Base-by-base conservation (phyloP, 1,284 basidiomycete genomes). In the Cutaneotrichosporon mucoides region DNA sequence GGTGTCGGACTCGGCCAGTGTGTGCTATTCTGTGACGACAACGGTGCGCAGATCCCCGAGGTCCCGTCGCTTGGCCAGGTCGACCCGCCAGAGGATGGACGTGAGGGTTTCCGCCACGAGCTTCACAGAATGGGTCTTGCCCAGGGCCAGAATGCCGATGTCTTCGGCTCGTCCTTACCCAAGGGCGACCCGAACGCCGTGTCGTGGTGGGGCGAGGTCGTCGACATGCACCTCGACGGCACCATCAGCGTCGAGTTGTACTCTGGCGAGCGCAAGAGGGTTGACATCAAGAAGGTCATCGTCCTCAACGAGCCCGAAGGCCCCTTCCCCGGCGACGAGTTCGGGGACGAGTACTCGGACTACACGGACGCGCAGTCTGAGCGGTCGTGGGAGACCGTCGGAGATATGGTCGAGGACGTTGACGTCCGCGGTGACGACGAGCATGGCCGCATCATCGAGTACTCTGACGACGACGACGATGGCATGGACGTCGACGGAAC, bases 1-100 rank as follows among this genome's bases (percentile, higher is more conserved):
- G 90, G 90, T 38, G 86, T 94, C 34, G 84, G 86, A 49, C 83
- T 89, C 16, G 90, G 91, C 10, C 90, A 94, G 69, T 84, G 86
- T 60, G 90, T 96, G 13, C 86, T 97, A 65, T 81, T 93, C 56
- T 71, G 72, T 41, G 49, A 59, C 1, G 60, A 73, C 56, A 76
- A 76, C 51, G 69, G 63, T 11, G 60, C 68, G 4, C 46, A 62
- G 0, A 43, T 61, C 1, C 76, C 76, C 6, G 67, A 71, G 40
- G 73, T 77, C 0, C 72, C 73, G 5, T 41, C 63, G 2, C 64
- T 78, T 2, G 76, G 76, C 7, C 66, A 68, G 47, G 59, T 65
- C 49, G 65, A 70, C 46, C 59, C 69, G 36, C 62, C 63, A 7
- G 59, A 70, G 41, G 66, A 67, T 46, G 59, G 57, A 9, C 60